phyloP scores from a whole-genome alignment of 306 rosid genomes.

The Lathyrus tuberosus region DNA sequence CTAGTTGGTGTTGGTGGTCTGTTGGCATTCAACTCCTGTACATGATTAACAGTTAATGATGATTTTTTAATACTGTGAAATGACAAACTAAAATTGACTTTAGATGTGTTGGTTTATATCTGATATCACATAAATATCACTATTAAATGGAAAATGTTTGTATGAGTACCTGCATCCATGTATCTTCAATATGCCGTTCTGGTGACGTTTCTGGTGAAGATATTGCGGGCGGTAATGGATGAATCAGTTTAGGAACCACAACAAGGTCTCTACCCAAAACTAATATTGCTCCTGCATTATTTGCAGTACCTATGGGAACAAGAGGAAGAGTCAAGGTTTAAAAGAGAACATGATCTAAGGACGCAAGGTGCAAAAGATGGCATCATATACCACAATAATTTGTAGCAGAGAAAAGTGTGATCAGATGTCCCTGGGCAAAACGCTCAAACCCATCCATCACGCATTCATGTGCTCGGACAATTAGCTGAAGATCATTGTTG shows the following conservation, averaged over 20 bases:
- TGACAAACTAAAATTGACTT: conserved; percentile 27
- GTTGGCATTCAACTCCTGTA: conserved; percentile 95
- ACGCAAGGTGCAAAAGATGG: conserved; percentile 32
- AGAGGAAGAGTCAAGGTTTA: conserved; percentile 31
- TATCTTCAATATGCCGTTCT: conserved; percentile 93
- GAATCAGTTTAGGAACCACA: conserved; percentile 96
- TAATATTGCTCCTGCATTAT: conserved; percentile 97
- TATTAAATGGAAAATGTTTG: conserved; percentile 10
- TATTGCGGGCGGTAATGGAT: conserved; percentile 95
- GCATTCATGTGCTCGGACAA: conserved; percentile 98
- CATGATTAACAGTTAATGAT: background rate
- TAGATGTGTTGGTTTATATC: background rate
- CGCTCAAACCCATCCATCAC: conserved; percentile 99
- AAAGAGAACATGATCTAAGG: conserved; percentile 19
- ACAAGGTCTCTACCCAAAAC: conserved; percentile 99
- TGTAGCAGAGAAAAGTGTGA: conserved; percentile 99
- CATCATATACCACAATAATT: conserved; percentile 84
- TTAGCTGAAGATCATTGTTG: conserved; percentile 96
- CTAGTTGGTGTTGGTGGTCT: conserved; percentile 99
- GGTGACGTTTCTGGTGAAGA: conserved; percentile 97
- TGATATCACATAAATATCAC: conserved; percentile 8
- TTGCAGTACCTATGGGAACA: conserved; percentile 81
- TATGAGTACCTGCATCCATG: conserved; percentile 98
- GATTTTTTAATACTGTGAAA: background rate
- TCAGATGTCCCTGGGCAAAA: conserved; percentile 97